phyloP scores from a whole-genome alignment of 805 yeast genomes.

The Sugiyamaella marilandica region DNA sequence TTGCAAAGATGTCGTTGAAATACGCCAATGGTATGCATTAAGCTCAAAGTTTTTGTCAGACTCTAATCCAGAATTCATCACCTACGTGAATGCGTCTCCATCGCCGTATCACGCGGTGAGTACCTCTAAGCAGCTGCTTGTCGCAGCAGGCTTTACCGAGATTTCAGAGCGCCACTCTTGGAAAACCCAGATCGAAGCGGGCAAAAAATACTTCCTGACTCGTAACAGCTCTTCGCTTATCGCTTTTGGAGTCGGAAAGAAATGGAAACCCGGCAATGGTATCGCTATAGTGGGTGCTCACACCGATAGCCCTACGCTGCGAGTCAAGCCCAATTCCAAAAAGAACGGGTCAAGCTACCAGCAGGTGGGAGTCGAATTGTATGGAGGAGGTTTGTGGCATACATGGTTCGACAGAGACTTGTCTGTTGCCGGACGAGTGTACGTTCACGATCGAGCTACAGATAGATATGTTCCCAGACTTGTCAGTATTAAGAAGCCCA shows the following conservation, averaged over 20 bases:
- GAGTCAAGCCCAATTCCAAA: conserved; percentile 85
- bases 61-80: conserved; percentile 48
- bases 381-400: conserved; percentile 96
- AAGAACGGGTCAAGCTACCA: conserved; percentile 57
- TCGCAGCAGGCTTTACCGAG: conserved; percentile 64
- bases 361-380: conserved; percentile 89
- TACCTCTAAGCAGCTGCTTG: conserved; percentile 51
- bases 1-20: conserved; percentile 6
- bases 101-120: conserved; percentile 93
- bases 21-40: conserved; percentile 17
- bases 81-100: conserved; percentile 79
- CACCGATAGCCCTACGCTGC: conserved; percentile 87
- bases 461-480: conserved; percentile 59
- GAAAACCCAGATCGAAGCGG: conserved; percentile 50
- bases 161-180: conserved; percentile 68
- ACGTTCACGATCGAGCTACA: conserved; percentile 44
- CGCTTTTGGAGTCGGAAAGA: conserved; percentile 76
- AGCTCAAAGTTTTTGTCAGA: neutral
- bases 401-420: conserved; percentile 96
- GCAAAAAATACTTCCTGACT: conserved; percentile 76
- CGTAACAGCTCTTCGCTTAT: conserved; percentile 85
- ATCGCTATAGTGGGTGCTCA: conserved; percentile 92
- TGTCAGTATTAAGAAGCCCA: conserved; percentile 75
- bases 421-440: conserved; percentile 87
- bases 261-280: conserved; percentile 73